Evolutionary conservation across 2,329 filamentous ascomycete genomes (phyloP).

Genomic region (Botryotinia calthae): DNA sequence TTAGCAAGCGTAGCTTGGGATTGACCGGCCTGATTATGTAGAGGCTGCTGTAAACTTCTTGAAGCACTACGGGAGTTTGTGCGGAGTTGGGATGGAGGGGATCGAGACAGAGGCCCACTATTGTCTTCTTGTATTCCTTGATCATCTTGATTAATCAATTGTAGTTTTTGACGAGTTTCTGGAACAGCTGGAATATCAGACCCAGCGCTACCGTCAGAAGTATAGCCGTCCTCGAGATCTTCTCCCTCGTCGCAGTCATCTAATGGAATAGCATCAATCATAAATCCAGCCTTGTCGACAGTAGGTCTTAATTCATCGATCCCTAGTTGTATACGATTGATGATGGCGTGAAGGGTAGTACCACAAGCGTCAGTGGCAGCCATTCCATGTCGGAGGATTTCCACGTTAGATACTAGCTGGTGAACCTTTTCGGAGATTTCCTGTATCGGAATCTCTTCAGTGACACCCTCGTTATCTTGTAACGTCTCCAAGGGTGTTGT

Average conservation of each 20-base stretch:
- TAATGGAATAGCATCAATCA: background rate
- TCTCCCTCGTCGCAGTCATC: background rate
- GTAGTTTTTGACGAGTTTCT: too few relatives aligned
- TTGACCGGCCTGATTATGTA: background rate
- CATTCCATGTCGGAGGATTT: background rate
- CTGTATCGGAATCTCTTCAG: background rate
- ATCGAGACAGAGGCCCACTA: too few relatives aligned
- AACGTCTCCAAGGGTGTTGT: background rate
- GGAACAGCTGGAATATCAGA: background rate
- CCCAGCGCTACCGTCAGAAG: background rate
- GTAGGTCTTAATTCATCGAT: background rate
- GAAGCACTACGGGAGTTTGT: too few relatives aligned
- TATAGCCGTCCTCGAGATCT: background rate
- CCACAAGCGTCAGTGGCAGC: background rate
- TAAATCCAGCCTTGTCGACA: background rate
- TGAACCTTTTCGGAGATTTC: background rate
- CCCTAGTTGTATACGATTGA: background rate
- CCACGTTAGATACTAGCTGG: background rate
- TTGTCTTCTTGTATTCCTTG: too few relatives aligned
- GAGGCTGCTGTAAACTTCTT: background rate
- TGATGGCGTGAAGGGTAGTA: too few relatives aligned
- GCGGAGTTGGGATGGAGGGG: too few relatives aligned
- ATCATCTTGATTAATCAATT: too few relatives aligned
- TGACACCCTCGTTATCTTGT: background rate
- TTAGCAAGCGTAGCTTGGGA: background rate